Percentiles rank a stretch among this genome's conserved stretches.
Conservation (phyloP, 176 grass and related monocot genomes). For the Cenchrus purpureus region DNA sequence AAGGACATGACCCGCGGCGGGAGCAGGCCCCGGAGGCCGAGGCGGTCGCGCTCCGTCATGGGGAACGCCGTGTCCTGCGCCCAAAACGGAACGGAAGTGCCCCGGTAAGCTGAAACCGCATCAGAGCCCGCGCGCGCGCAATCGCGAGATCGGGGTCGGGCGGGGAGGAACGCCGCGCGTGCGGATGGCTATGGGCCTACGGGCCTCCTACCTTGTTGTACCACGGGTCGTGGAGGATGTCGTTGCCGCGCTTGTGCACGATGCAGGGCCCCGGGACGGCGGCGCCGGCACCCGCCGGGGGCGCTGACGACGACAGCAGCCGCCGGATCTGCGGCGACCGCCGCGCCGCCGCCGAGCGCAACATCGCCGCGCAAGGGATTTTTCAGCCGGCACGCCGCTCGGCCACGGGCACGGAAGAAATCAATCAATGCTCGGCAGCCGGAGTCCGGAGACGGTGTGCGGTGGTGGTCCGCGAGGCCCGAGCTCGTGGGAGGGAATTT, state of each 20-base stretch:
- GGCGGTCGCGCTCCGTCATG: constrained; percentile 90
- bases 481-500: constrained; percentile 39
- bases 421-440: too few species aligned
- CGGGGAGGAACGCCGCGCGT: background rate
- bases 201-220: constrained; percentile 72
- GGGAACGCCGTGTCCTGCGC: constrained; percentile 94
- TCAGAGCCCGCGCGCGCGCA: background rate
- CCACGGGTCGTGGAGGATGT: constrained; percentile 95
- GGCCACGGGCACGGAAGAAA: background rate
- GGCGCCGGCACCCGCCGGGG: constrained; percentile 37
- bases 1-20: constrained; percentile 98
- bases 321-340: constrained; percentile 67
- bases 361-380: constrained; percentile 56
- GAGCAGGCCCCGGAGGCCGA: constrained; percentile 91
- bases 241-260: constrained; percentile 91
- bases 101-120: background rate
- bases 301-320: constrained; percentile 52
- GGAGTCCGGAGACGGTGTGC: background rate
- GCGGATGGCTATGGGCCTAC: too few species aligned
- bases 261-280: constrained; percentile 78
- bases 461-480: constrained; percentile 10
- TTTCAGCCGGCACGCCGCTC: background rate
- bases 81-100: background rate
- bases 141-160: background rate
- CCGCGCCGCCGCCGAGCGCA: constrained; percentile 48